Evolutionary conservation across 768 basidiomycete genomes (phyloP), one percentile per base, ranked within the genome.

Genomic region (Suillus subalutaceus): DNA sequence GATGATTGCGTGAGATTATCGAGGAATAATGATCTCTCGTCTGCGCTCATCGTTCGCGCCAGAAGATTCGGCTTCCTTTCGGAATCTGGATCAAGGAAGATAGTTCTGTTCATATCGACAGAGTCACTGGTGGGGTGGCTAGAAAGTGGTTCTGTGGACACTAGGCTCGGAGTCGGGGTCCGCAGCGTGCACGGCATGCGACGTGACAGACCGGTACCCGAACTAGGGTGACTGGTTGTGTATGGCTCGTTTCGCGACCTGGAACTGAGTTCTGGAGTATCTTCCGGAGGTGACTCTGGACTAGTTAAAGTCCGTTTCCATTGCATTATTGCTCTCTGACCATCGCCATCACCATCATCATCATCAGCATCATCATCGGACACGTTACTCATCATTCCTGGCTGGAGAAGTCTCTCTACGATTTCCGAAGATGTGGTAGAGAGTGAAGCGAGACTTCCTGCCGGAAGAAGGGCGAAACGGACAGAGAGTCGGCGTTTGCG

Each of bases 111-210:
- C 72, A 76, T 67, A 38, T 69, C 32, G 62, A 76, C 64, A 26
- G 62, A 63, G 63, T 66, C 64, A 61, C 71, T 71, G 66, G 76
- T 70, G 63, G 70, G 68, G 55, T 79, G 82, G 65, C 79, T 79
- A 16, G 80, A 77, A n/a, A 69, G 62, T 0, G 68, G 74, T 52
- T 74, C 72, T 8, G 78, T 78, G 53, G 65, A 60, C 0, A 69
- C 65, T 16, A 71, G 69, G 67, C 77, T 78, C 12, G 82, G 76
- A 30, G 85, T 82, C 20, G 87, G 86, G 0, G 86, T 80, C 55
- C 72, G 71, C 15, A 89, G 78, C 2, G 88, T 84, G 56, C 88
- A 83, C 2, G 88, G 88, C 88, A 89, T 89, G 65, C 70, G 72
- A 44, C 79, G 78, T 44, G 80, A 79, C 12, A 74, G 72, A 2